Conservation (phyloP, 1,139 yeast genomes). For the Kurtzmaniella quercitrusa region DNA sequence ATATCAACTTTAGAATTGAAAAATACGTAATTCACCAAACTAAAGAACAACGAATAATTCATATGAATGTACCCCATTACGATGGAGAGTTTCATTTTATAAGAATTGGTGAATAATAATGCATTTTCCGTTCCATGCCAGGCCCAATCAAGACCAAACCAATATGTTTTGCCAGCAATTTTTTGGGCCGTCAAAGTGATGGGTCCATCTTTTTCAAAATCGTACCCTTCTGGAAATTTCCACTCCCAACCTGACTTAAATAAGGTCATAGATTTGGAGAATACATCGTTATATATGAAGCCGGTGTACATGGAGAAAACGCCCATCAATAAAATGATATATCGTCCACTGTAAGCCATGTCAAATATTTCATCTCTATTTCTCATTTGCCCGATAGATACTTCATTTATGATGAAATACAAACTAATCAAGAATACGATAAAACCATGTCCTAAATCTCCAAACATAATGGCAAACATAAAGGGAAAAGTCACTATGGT, state of each 20-base stretch:
- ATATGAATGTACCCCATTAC: constrained; percentile 93
- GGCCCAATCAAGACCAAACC: constrained; percentile 85
- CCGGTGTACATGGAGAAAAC: constrained; percentile 92
- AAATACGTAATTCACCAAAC: constrained; percentile 73
- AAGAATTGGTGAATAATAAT: constrained; percentile 84
- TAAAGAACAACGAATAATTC: constrained; percentile 85
- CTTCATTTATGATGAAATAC: constrained; percentile 66
- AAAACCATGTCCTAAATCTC: constrained; percentile 95
- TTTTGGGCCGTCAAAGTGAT: constrained; percentile 54
- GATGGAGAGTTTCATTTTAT: constrained; percentile 93
- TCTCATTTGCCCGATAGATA: constrained; percentile 55
- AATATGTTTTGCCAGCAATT: constrained; percentile 56
- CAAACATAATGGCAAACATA: constrained; percentile 99
- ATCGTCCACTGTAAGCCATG: constrained; percentile 93
- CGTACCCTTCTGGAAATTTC: constrained; percentile 62
- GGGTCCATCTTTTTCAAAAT: constrained; percentile 48
- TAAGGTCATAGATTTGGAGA: constrained; percentile 83
- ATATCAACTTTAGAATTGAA: constrained; percentile 80
- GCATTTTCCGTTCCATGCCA: constrained; percentile 98
- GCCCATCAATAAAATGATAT: constrained; percentile 88
- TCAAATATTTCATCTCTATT: constrained; percentile 90
- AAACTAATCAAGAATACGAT: constrained; percentile 71
- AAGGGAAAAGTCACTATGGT: constrained; percentile 95
- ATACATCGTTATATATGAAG: constrained; percentile 84
- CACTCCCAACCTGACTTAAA: constrained; percentile 90